A percentile compares a stretch with the other conserved stretches of the same genome.
phyloP scores from a whole-genome alignment of 768 basidiomycete genomes.

The Pleurotus citrinopileatus region DNA sequence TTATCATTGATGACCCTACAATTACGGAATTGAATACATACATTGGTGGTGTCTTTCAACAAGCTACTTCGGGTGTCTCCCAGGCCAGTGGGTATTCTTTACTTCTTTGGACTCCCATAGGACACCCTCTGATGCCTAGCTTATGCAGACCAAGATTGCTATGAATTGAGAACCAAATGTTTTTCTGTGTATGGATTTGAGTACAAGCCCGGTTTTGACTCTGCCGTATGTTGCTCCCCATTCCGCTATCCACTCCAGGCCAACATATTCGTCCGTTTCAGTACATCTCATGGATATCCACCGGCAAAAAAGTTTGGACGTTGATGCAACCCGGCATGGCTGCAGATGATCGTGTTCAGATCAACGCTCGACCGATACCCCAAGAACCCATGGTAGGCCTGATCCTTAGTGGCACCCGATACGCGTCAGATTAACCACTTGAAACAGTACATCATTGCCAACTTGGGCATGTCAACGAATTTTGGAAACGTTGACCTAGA shows the following conservation, averaged over 20 bases:
- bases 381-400: slow-evolving; percentile 77
- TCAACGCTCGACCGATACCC: slow-evolving; percentile 66
- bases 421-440: slow-evolving; percentile 2
- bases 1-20: slow-evolving; percentile 52
- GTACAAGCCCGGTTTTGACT: slow-evolving; percentile 64
- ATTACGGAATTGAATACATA: slow-evolving; percentile 60
- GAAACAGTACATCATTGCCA: slow-evolving; percentile 74
- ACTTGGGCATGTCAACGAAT: slow-evolving; percentile 81
- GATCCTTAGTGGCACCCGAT: not conserved
- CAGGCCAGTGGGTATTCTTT: slow-evolving; percentile 43
- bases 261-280: slow-evolving; percentile 21
- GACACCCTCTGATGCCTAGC: not conserved
- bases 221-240: slow-evolving; percentile 40
- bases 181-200: slow-evolving; percentile 79
- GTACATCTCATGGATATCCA: slow-evolving; percentile 81
- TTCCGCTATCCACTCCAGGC: not conserved
- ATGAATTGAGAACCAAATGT: slow-evolving; percentile 50
- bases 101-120: not conserved
- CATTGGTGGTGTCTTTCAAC: slow-evolving; percentile 76
- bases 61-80: slow-evolving; percentile 74
- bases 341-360: slow-evolving; percentile 52
- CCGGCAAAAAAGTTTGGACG: slow-evolving; percentile 66
- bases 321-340: slow-evolving; percentile 60
- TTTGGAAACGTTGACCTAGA: slow-evolving; percentile 71
- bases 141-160: slow-evolving; percentile 62